These are phyloP conservation scores for Pseudogymnoascus sp. DNA, from an alignment of 2,329 filamentous ascomycete genomes.

Conservation along the genomic window DNA sequence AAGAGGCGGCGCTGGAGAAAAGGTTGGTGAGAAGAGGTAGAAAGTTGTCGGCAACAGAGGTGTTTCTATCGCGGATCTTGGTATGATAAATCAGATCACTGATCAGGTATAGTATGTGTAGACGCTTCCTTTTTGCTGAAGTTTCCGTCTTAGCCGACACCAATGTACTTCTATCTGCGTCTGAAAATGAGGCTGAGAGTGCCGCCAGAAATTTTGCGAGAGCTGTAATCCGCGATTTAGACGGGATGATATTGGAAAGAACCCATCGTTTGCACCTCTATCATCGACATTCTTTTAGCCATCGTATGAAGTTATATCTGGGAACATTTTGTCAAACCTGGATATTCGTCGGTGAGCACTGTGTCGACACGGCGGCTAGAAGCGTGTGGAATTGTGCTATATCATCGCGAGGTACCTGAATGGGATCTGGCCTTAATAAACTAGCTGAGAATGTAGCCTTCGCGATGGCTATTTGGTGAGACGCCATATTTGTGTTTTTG, in stretches of 20 bases:
- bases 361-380: conserved; percentile 55
- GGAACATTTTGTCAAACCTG: conserved; percentile 58
- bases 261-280: conserved; percentile 90
- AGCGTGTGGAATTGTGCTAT: conserved; percentile 61
- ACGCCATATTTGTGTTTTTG: conserved; percentile 43
- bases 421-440: conserved; percentile 67
- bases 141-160: conserved; percentile 34
- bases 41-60: conserved; percentile 46
- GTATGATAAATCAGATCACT: conserved; percentile 71
- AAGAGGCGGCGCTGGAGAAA: conserved; percentile 47
- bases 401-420: conserved; percentile 56
- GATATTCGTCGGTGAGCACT: conserved; percentile 73
- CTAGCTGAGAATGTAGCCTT: conserved; percentile 70
- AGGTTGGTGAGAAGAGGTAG: conserved; percentile 55
- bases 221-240: conserved; percentile 54
- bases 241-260: conserved; percentile 60
- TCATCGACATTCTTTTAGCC: conserved; percentile 32
- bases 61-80: conserved; percentile 41
- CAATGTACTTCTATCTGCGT: conserved; percentile 13
- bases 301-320: conserved; percentile 25
- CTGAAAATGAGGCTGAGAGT: conserved; percentile 14
- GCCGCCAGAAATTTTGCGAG: conserved; percentile 70
- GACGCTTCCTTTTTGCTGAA: conserved; percentile 57
- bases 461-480: conserved; percentile 65
- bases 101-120: conserved; percentile 70